These are phyloP conservation scores for Amphicarpaea edgeworthii DNA, from an alignment of 306 rosid species.

Conservation along the genomic window DNA sequence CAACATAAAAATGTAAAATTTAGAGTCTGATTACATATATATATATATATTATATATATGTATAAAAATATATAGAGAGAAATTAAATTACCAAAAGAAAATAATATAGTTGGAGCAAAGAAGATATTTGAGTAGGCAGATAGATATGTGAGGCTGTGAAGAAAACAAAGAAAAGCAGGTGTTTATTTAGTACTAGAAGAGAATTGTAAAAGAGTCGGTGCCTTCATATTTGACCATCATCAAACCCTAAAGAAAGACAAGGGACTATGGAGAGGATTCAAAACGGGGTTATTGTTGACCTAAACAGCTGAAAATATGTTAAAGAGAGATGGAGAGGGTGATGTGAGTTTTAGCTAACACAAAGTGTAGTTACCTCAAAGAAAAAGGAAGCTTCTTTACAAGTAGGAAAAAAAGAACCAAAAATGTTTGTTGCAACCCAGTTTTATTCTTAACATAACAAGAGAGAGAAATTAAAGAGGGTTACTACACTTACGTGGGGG, in stretches of 20 bases:
- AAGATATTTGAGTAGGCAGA: conserved; percentile 44
- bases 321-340: conserved; percentile 22
- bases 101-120: conserved; percentile 11
- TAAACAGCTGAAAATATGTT: conserved; percentile 28
- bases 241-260: conserved; percentile 64
- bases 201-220: conserved; percentile 60
- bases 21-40: neutral
- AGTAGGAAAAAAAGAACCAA: conserved; percentile 41
- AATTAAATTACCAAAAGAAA: conserved; percentile 40
- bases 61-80: neutral
- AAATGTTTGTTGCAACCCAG: conserved; percentile 47
- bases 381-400: conserved; percentile 57
- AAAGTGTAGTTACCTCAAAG: conserved; percentile 47
- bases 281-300: conserved; percentile 59
- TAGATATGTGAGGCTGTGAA: conserved; percentile 50
- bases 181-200: conserved; percentile 38
- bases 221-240: conserved; percentile 66
- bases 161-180: conserved; percentile 40
- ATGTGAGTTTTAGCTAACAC: conserved; percentile 50
- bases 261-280: conserved; percentile 43
- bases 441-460: conserved; percentile 46
- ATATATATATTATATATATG: neutral
- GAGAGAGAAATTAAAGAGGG: conserved; percentile 42
- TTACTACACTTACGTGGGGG: conserved; percentile 66
- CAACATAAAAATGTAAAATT: neutral